Percentiles rank a stretch among this genome's conserved stretches.
Evolutionary conservation across 306 rosid species (phyloP).

Genomic region (Trifolium pratense): DNA sequence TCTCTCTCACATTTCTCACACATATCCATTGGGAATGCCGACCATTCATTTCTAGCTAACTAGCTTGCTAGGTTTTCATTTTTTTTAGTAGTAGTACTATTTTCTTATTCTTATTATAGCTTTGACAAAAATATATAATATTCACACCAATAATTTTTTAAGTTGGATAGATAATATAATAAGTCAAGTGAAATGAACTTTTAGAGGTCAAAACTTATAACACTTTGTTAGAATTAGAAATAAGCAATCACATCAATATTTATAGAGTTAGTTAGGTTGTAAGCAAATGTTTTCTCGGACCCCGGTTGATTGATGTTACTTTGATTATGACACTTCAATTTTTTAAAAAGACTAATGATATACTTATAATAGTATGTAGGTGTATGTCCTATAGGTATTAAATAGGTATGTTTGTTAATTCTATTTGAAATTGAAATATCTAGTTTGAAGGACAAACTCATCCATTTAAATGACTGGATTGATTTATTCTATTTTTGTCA

Average conservation of each 20-base stretch:
- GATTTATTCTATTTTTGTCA: too few species aligned
- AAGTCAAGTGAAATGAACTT: background rate
- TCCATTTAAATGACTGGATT: too few species aligned
- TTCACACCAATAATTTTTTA: background rate
- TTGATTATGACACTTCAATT: constrained; percentile 18
- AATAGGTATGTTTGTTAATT: background rate
- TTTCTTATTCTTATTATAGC: background rate
- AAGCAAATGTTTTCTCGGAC: background rate
- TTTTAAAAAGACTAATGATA: background rate
- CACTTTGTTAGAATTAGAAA: background rate
- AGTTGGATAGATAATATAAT: background rate
- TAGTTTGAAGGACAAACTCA: too few species aligned
- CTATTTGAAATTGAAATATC: too few species aligned
- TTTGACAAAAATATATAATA: background rate
- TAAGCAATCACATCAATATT: constrained; percentile 23
- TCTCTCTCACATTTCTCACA: constrained; percentile 1
- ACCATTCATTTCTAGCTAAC: constrained; percentile 51
- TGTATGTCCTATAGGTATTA: background rate
- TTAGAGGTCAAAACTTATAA: background rate
- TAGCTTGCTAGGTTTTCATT: background rate
- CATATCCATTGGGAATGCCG: constrained; percentile 61
- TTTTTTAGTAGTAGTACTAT: background rate
- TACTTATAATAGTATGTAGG: constrained; percentile 6
- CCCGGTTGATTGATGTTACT: background rate
- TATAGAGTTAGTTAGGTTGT: background rate